Conservation (phyloP, 2,329 filamentous ascomycete genomes). For the Didymella arachidicola region DNA sequence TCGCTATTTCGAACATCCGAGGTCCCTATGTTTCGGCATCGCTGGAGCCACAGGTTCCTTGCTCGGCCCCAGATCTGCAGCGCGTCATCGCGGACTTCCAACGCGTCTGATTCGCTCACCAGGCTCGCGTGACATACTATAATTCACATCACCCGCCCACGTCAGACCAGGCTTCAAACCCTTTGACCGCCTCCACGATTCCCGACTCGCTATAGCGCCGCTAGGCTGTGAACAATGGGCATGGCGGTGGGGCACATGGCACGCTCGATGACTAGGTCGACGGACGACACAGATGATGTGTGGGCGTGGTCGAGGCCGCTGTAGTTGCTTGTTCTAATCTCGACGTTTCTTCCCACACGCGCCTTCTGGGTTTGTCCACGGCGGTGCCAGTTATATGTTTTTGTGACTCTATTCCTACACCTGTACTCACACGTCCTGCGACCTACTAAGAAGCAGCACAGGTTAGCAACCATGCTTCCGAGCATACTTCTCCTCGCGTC, state of each 20-base stretch:
- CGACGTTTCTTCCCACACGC: conserved; percentile 1
- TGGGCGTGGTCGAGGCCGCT: conserved; percentile 9
- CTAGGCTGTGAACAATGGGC: conserved; percentile 18
- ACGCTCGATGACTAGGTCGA: conserved; percentile 11
- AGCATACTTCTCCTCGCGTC: conserved; percentile 28
- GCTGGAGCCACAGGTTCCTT: conserved; percentile 2
- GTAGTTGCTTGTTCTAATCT: conserved; percentile 19
- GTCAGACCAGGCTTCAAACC: conserved; percentile 18
- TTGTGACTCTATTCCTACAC: background rate
- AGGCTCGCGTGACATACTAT: conserved; percentile 19
- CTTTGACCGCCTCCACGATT: conserved; percentile 16
- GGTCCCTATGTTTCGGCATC: background rate
- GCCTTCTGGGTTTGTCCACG: background rate
- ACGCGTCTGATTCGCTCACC: conserved; percentile 3
- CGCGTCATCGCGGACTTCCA: conserved; percentile 24
- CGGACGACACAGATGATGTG: conserved; percentile 3
- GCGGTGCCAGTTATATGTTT: background rate
- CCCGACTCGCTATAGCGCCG: conserved; percentile 16
- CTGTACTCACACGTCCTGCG: background rate
- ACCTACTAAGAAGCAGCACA: background rate
- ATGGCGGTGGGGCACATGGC: conserved; percentile 20
- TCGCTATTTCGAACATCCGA: conserved; percentile 2
- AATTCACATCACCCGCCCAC: conserved; percentile 20
- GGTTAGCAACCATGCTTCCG: conserved; percentile 9
- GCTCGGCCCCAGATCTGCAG: conserved; percentile 12